Conservation (phyloP, 257 asterid species). For the Mentha longifolia region DNA sequence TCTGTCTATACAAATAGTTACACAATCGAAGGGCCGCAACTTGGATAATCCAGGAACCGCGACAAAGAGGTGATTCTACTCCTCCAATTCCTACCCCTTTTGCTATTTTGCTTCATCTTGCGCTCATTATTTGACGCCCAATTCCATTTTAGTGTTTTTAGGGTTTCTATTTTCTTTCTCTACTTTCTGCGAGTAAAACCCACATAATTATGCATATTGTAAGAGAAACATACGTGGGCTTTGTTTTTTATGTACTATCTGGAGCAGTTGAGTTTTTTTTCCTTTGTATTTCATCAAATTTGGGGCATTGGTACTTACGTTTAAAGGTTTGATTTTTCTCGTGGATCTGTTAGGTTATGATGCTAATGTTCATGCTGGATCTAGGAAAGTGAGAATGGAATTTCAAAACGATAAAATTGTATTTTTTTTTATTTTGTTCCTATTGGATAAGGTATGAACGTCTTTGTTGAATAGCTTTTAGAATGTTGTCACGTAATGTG, state of each 20-base stretch:
- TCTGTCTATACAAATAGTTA: neutral
- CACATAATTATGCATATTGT: constrained; percentile 8
- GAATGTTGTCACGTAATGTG: neutral
- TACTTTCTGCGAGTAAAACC: constrained; percentile 35
- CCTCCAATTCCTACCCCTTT: neutral
- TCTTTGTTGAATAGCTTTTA: neutral
- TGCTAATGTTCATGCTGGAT: constrained; percentile 11
- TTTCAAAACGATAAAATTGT: neutral
- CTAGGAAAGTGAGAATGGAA: constrained; percentile 15
- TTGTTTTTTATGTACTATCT: constrained; percentile 5
- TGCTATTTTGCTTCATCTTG: neutral
- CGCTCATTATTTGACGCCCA: constrained; percentile 9
- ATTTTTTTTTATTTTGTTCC: neutral
- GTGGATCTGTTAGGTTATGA: constrained; percentile 36
- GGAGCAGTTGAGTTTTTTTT: constrained; percentile 12
- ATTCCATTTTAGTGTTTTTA: constrained; percentile 37
- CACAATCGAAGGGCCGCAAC: constrained; percentile 34
- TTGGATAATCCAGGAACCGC: constrained; percentile 26
- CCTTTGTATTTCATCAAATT: constrained; percentile 19
- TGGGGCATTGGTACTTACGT: constrained; percentile 15
- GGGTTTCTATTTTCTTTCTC: constrained; percentile 38
- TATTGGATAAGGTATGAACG: neutral
- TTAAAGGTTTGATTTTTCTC: constrained; percentile 15
- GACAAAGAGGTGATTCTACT: constrained; percentile 33
- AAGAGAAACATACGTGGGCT: constrained; percentile 24